phyloP scores from a whole-genome alignment of 129 eudicot species.

The Centaurea solstitialis region DNA sequence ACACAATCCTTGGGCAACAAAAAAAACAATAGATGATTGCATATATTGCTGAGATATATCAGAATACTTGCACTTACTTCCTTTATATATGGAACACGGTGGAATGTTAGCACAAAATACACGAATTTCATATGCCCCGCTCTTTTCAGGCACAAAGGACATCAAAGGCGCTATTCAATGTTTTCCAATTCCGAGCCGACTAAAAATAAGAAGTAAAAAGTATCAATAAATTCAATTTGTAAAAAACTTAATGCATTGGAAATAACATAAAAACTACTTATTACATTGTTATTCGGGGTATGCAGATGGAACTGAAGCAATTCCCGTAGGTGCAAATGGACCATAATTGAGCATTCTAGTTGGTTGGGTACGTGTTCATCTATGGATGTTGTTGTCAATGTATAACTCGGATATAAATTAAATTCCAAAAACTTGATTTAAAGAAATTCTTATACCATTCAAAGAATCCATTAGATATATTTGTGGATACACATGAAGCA shows the following conservation, averaged over 20 bases:
- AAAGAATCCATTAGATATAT: slow-evolving; percentile 39
- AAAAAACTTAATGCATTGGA: background rate
- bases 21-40: background rate
- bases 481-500: slow-evolving; percentile 34
- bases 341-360: slow-evolving; percentile 25
- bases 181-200: slow-evolving; percentile 39
- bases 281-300: slow-evolving; percentile 40
- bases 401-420: too few relatives aligned
- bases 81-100: slow-evolving; percentile 54
- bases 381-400: background rate
- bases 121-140: slow-evolving; percentile 55
- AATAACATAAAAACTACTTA: slow-evolving; percentile 3
- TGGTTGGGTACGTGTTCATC: slow-evolving; percentile 44
- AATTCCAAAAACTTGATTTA: background rate
- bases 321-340: slow-evolving; percentile 23
- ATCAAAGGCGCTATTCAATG: slow-evolving; percentile 54
- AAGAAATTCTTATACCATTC: slow-evolving; percentile 43
- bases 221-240: background rate
- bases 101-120: slow-evolving; percentile 77
- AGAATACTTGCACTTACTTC: slow-evolving; percentile 67
- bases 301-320: slow-evolving; percentile 43
- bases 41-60: slow-evolving; percentile 4
- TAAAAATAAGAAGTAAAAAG: slow-evolving; percentile 18
- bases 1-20: background rate
- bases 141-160: slow-evolving; percentile 64